phyloP scores from a whole-genome alignment of 2,329 filamentous ascomycete genomes.

The Diaporthe ampelina region DNA sequence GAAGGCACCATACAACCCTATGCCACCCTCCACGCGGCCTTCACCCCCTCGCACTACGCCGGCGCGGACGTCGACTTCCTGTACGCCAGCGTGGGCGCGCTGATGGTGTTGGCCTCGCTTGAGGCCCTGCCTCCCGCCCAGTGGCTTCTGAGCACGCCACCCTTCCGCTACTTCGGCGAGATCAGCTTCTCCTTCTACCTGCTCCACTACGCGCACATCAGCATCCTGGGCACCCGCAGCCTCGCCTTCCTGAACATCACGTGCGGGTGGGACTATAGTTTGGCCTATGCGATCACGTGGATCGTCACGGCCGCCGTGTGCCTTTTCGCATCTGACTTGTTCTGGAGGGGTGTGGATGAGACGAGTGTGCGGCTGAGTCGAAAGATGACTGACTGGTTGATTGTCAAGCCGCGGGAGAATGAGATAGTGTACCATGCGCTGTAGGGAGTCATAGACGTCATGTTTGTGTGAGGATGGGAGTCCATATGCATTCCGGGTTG shows the following conservation, averaged over 20 bases:
- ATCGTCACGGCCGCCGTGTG: background rate
- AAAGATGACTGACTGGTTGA: constrained; percentile 5
- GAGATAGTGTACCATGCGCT: constrained; percentile 4
- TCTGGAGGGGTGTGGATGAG: constrained; percentile 16
- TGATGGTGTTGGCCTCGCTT: constrained; percentile 47
- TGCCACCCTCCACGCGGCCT: constrained; percentile 42
- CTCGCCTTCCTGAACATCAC: background rate
- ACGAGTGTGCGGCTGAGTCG: background rate
- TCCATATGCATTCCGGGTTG: background rate
- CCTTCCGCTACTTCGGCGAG: constrained; percentile 50
- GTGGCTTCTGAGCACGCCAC: constrained; percentile 45
- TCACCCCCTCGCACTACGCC: constrained; percentile 36
- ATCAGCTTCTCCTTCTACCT: constrained; percentile 53
- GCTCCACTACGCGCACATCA: constrained; percentile 44
- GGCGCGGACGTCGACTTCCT: constrained; percentile 43
- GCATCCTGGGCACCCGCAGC: constrained; percentile 16
- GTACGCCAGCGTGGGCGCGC: constrained; percentile 51
- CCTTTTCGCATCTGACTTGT: background rate
- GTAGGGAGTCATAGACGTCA: background rate
- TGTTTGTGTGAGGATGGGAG: background rate
- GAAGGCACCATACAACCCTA: background rate
- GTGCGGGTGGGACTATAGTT: background rate
- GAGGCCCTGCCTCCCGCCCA: constrained; percentile 45
- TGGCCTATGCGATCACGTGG: constrained; percentile 1
- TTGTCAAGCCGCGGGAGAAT: constrained; percentile 2